These are phyloP conservation scores for Rehmannia glutinosa DNA, from an alignment of 257 asterid species.

Conservation along the genomic window DNA sequence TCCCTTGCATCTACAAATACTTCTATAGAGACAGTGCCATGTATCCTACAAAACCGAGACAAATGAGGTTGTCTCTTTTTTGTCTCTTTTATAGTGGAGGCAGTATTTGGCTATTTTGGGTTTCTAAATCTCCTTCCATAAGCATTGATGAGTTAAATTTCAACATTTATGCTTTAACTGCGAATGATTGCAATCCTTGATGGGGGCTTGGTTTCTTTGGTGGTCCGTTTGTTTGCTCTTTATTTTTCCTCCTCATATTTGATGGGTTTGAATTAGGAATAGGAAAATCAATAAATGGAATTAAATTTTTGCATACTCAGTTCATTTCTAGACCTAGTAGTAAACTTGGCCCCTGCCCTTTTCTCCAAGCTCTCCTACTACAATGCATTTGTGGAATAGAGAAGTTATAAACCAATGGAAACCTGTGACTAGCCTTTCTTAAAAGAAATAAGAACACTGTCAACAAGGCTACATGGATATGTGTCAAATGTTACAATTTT, in stretches of 20 bases:
- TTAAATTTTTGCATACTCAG: not conserved
- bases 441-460: not conserved
- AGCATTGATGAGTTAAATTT: not conserved
- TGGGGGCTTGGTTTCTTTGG: not conserved
- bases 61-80: not conserved
- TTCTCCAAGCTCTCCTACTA: not conserved
- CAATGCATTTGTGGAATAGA: not conserved
- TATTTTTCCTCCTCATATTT: not conserved
- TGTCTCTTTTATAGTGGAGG: not conserved
- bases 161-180: not conserved
- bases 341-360: too few species aligned
- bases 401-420: not conserved
- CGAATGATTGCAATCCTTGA: not conserved
- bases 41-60: not conserved
- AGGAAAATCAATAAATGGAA: not conserved
- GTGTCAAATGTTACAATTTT: not conserved
- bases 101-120: not conserved
- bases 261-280: not conserved
- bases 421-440: not conserved
- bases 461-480: not conserved
- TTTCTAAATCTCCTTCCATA: slow-evolving; percentile 8
- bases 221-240: too few species aligned
- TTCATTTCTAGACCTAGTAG: too few species aligned
- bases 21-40: not conserved
- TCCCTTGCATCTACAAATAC: not conserved